A percentile compares a stretch with the other conserved stretches of the same genome.
phyloP scores from a whole-genome alignment of 176 grass and related monocot genomes.

The Carex myosuroides region DNA sequence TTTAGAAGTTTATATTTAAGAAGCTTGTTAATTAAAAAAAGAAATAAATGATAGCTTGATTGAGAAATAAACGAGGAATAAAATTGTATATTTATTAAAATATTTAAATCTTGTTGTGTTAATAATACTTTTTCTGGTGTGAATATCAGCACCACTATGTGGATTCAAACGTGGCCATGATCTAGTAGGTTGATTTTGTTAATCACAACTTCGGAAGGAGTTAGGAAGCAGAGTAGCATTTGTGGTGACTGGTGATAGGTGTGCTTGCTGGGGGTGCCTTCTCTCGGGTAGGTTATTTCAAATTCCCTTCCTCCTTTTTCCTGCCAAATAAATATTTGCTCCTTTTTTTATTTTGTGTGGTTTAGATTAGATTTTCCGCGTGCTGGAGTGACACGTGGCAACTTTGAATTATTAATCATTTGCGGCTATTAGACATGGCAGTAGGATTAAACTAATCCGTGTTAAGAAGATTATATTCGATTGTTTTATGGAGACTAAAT shows the following conservation, averaged over 20 bases:
- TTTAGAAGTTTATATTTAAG: no score
- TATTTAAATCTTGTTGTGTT: no score
- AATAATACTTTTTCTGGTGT: no score
- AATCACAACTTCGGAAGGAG: not conserved
- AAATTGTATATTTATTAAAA: no score
- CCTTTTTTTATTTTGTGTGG: not conserved
- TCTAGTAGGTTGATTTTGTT: conserved; percentile 6
- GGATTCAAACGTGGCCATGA: conserved; percentile 17
- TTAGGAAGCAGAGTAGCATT: conserved; percentile 6
- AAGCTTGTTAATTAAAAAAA: no score
- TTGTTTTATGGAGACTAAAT: no score
- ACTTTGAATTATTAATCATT: not conserved
- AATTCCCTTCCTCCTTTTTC: not conserved
- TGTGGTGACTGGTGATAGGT: conserved; percentile 28
- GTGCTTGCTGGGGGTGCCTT: not conserved
- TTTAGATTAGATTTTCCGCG: not conserved
- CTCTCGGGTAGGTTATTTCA: conserved; percentile 20
- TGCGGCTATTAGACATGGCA: no score
- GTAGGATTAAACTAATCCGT: no score
- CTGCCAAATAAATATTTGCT: not conserved
- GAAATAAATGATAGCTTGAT: no score
- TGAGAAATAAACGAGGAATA: no score
- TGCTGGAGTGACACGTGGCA: not conserved
- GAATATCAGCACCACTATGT: not conserved
- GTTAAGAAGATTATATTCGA: no score